phyloP scores from a whole-genome alignment of 2,329 filamentous ascomycete species.

The Sporothrix curviconia region DNA sequence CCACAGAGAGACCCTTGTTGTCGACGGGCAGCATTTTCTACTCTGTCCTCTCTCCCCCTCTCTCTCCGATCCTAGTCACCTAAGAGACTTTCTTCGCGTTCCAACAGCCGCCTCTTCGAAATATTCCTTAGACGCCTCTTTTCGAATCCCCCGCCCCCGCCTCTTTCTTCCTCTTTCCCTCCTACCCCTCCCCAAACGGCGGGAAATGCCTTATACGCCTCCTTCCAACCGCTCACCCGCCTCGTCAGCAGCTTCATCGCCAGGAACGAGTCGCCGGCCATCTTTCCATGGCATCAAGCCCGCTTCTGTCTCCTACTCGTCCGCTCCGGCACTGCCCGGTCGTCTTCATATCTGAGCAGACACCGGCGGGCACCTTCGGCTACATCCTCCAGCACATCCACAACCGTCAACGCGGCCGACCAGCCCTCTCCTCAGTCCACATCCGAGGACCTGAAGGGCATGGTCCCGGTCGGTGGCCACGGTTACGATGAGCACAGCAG shows the following conservation, averaged over 20 bases:
- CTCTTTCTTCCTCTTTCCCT: not conserved
- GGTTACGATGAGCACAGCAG: conserved; percentile 32
- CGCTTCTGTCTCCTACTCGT: conserved; percentile 11
- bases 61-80: not conserved
- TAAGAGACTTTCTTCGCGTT: not conserved
- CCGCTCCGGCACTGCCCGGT: conserved; percentile 50
- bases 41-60: not conserved
- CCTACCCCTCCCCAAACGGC: conserved; percentile 23
- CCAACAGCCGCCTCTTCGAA: not conserved
- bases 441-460: conserved; percentile 42
- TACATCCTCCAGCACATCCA: conserved; percentile 22
- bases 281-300: conserved; percentile 41
- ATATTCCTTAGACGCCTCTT: not conserved
- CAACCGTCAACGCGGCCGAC: conserved; percentile 26
- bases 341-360: conserved; percentile 58
- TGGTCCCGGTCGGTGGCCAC: conserved; percentile 28
- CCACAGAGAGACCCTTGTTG: not conserved
- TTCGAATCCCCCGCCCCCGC: not conserved
- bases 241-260: conserved; percentile 51
- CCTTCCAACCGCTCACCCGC: conserved; percentile 61
- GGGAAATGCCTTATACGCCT: conserved; percentile 84
- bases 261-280: conserved; percentile 50
- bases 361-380: conserved; percentile 54
- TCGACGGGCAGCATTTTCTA: not conserved
- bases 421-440: conserved; percentile 44